These are phyloP conservation scores for Chalaropsis ovoidea DNA, from an alignment of 2,329 filamentous ascomycete genomes.

Conservation along the genomic window DNA sequence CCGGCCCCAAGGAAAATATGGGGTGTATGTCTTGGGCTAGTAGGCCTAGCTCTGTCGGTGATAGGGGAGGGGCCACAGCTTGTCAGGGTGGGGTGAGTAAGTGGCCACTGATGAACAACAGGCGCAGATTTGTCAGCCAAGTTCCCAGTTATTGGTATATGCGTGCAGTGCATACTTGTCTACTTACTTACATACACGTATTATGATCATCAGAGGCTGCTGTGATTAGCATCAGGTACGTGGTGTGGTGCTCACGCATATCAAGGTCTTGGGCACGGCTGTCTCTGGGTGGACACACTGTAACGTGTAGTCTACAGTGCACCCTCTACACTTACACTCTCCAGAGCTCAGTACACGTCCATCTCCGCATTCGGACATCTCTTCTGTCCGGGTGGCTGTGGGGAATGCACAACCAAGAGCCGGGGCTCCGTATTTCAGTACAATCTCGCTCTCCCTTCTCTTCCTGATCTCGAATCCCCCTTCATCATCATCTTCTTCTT, in stretches of 20 bases:
- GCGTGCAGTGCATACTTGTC: too few species aligned
- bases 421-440: not conserved
- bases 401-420: not conserved
- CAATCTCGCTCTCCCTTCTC: not conserved
- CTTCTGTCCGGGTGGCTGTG: not conserved
- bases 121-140: not conserved
- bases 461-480: not conserved
- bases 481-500: too few species aligned
- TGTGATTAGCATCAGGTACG: too few species aligned
- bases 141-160: not conserved
- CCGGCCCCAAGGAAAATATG: constrained; percentile 1
- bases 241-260: too few species aligned
- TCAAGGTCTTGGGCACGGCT: too few species aligned
- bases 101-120: not conserved
- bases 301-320: too few species aligned
- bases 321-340: not conserved
- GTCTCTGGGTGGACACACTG: too few species aligned
- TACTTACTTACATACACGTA: too few species aligned
- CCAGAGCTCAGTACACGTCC: not conserved
- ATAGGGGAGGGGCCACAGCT: not conserved
- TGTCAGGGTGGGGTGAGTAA: not conserved
- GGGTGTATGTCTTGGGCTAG: not conserved
- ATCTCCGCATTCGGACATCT: not conserved
- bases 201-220: too few species aligned
- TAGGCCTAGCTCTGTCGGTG: not conserved